Base-by-base conservation (phyloP, 768 basidiomycete species). In the Rhodotorula graminis region DNA sequence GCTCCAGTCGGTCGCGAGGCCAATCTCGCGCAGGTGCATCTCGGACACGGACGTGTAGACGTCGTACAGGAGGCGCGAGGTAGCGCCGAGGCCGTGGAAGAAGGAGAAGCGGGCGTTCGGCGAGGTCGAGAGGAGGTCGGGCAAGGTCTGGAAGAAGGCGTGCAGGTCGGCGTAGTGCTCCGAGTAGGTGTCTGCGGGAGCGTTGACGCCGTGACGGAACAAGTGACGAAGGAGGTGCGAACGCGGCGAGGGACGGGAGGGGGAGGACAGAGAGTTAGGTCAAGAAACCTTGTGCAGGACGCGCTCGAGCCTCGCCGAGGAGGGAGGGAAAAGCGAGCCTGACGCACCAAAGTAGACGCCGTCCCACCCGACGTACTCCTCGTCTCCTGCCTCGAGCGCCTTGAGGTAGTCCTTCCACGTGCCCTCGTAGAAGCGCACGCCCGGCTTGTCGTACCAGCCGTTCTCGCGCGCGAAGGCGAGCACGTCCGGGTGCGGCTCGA, bases 1-100 rank as follows among this genome's bases (percentile, higher is more conserved):
- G 67, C 82, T 83, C 96, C 96, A 99, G 50, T 84, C 77, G 37
- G 92, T 87, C 57, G 87, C 83, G n/a, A 91, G 79, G 0, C 95
- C 93, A 1, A 91, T 82, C 60, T 91, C 88, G n/a, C 86, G 82
- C 44, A 99, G 84, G 79, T 98, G 92, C 50, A 94, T 81, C 71
- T 93, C 92, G 0, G 91, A 85, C 9, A 99, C 78, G 84, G 71
- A 85, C 1, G 90, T 91, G 79, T 92, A 95, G 15, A 97, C 90
- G 77, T 96, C 92, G 80, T 96, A 76, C 58, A 76, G 64, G 15
- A 33, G 82, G 89, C 80, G 79, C 90, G 92, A 93, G 15, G 93
- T 97, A 44, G 94, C 95, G 25, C 92, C 96, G 16, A 99, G 85
- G 21, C 96, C 96, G 78, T 99, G 92, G 85, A 98, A 99, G 82